Evolutionary conservation across 371 early-diverging fungal species (phyloP).

Genomic region (Quaeritorhiza haematococci): DNA sequence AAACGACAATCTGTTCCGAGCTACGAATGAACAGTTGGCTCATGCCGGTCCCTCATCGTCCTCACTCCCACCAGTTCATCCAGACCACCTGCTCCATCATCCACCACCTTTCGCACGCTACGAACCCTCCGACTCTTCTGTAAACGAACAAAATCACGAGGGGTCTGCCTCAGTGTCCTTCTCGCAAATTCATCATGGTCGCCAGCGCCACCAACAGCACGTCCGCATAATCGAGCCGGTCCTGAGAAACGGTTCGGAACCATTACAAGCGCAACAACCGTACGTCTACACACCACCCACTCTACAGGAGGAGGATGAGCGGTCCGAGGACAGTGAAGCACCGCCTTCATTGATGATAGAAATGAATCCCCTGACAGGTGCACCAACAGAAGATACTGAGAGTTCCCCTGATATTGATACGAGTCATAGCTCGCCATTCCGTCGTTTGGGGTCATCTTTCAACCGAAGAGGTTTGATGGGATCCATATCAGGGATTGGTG

Average conservation of each 20-base stretch:
- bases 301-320: constrained; percentile 18
- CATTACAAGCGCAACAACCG: background rate
- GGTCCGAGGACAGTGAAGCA: constrained; percentile 43
- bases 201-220: background rate
- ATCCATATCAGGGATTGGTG: constrained; percentile 2
- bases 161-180: background rate
- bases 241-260: background rate
- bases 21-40: too few relatives aligned
- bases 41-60: too few relatives aligned
- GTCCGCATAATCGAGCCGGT: too few relatives aligned
- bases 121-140: background rate
- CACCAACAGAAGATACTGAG: background rate
- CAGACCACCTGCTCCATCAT: background rate
- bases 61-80: too few relatives aligned
- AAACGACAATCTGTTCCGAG: too few relatives aligned
- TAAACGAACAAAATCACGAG: background rate
- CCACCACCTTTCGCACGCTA: too few relatives aligned
- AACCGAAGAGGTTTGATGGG: background rate
- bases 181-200: background rate
- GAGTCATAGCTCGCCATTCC: background rate
- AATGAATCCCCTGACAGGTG: constrained; percentile 21
- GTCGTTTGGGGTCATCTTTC: too few relatives aligned
- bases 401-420: background rate
- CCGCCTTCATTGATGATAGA: constrained; percentile 62
- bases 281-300: background rate